Evolutionary conservation across 129 eudicot genomes (phyloP), one percentile per base, ranked within the genome.

Genomic region (Artemisia argyi): DNA sequence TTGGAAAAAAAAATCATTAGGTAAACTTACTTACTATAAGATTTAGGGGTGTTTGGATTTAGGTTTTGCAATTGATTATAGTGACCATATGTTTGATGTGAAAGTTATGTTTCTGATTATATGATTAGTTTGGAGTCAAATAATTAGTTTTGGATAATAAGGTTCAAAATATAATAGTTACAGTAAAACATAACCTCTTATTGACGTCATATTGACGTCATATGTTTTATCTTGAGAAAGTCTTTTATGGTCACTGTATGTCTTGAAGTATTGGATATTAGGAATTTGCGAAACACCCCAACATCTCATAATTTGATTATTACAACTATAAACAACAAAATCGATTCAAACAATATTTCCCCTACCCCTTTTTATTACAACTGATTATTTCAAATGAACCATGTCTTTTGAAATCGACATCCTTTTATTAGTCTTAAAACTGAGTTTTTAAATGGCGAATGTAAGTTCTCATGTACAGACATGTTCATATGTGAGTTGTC

Each of bases 1-100:
- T 35, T 35, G 86, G 42, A 35, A 35, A 35, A 5, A 8, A 35
- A 7, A 4, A 35, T 35, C 90, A 87, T 61, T 81, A 93, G 97
- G 98, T 91, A 65, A 72, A 70, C 17, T 79, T 63, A 42, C 28
- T 69, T 57, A 30, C 32, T 30, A 20, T 61, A 12, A 61, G 3
- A 65, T 75, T 65, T 55, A 15, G n/a, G 5, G 3, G n/a, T 10
- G 32, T 22, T 59, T 48, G 9, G n/a, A 51, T 28, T 28, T 61
- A 26, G 49, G 32, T n/a, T 3, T 19, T 35, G 42, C 7, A 35
- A 35, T 4, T 35, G 42, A 35, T 35, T 7, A 35, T 35, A 4
- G 42, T 1, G 7, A 35, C 8, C 8, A 35, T 35, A 35, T 35
- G 42, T 35, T 5, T 5, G 42, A 8, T 69, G 87, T 83, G 68